Evolutionary conservation across 2,329 filamentous ascomycete genomes (phyloP).

Genomic region (Alternaria sp.): DNA sequence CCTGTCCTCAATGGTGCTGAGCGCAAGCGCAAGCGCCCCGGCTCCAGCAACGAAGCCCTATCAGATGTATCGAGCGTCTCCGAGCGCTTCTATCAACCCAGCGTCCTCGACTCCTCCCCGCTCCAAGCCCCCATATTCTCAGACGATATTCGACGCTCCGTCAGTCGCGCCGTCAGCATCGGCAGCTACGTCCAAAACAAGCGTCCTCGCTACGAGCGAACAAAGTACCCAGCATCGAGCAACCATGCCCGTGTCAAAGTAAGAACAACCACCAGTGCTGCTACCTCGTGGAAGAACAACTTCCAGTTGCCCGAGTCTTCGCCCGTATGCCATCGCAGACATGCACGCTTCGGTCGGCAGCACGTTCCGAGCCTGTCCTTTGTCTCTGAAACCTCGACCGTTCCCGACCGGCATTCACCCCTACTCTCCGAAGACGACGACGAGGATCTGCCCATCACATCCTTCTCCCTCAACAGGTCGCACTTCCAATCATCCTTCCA

Average conservation of each 20-base stretch:
- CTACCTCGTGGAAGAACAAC: conserved; percentile 75
- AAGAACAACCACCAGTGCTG: conserved; percentile 65
- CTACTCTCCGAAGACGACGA: conserved; percentile 80
- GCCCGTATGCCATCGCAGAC: conserved; percentile 78
- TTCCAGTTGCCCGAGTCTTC: conserved; percentile 85
- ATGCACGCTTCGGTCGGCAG: conserved; percentile 74
- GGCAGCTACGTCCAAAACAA: conserved; percentile 54
- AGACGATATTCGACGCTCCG: conserved; percentile 71
- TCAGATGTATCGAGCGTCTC: conserved; percentile 88
- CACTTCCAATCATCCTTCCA: conserved; percentile 70
- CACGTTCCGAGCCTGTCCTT: conserved; percentile 79
- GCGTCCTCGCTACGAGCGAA: conserved; percentile 46
- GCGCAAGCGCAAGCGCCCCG: conserved; percentile 74
- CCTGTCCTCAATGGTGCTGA: conserved; percentile 78
- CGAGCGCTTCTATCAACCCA: conserved; percentile 74
- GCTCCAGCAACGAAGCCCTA: conserved; percentile 73
- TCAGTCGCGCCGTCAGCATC: conserved; percentile 64
- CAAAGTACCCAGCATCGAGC: conserved; percentile 54
- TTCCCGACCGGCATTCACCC: conserved; percentile 68
- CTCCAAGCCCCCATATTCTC: conserved; percentile 85
- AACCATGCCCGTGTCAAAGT: conserved; percentile 74
- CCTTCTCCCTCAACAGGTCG: conserved; percentile 68
- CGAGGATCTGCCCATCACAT: conserved; percentile 77
- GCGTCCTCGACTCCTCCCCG: conserved; percentile 81
- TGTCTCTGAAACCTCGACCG: conserved; percentile 73